Conservation (phyloP, 1,284 basidiomycete species). For the Tilletia horrida region DNA sequence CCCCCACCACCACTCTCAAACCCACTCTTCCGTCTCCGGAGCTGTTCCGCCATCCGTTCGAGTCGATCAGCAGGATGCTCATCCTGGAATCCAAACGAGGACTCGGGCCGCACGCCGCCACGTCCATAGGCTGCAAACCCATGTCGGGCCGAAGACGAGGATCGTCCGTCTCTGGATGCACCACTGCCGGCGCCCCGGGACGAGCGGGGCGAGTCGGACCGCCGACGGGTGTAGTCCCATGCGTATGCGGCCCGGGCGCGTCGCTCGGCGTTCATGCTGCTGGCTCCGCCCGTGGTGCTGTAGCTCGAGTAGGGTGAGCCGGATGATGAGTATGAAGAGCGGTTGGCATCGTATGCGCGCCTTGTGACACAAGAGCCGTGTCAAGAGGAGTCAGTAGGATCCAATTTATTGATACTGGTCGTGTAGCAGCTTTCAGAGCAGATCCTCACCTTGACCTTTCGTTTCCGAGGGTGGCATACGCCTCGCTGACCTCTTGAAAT, state of each 20-base stretch:
- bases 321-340: slow-evolving; percentile 7
- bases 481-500: slow-evolving; percentile 52
- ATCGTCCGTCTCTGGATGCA: too few species aligned
- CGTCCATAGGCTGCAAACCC: background rate
- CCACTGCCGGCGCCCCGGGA: too few species aligned
- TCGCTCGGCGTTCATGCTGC: slow-evolving; percentile 33
- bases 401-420: too few species aligned
- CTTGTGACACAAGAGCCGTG: slow-evolving; percentile 19
- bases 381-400: background rate
- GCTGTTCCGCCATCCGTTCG: slow-evolving; percentile 6
- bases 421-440: background rate
- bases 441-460: slow-evolving; percentile 27
- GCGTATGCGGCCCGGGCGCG: slow-evolving; percentile 48
- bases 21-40: background rate
- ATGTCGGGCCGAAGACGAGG: background rate
- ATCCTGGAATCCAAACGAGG: background rate
- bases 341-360: slow-evolving; percentile 24
- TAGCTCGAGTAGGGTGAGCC: slow-evolving; percentile 9
- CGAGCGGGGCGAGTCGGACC: slow-evolving; percentile 19
- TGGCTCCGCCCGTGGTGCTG: slow-evolving; percentile 30
- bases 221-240: slow-evolving; percentile 48
- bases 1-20: background rate
- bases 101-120: background rate
- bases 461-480: slow-evolving; percentile 44
- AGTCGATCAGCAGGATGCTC: slow-evolving; percentile 13